phyloP scores from a whole-genome alignment of 352 stramenopile genomes.

The Phytophthora vignae region DNA sequence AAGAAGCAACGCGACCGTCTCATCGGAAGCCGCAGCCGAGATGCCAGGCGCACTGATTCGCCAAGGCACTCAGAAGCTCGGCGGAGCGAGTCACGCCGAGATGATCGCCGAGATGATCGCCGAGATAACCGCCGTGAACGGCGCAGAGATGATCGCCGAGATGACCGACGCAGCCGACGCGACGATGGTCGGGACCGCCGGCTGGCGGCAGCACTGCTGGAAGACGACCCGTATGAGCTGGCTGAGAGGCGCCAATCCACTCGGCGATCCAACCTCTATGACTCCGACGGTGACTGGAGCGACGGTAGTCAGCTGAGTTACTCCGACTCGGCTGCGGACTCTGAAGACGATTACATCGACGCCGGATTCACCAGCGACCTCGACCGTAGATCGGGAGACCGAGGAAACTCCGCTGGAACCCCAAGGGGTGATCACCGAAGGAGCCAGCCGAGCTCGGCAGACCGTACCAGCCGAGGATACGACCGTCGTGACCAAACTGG shows the following conservation, averaged over 20 bases:
- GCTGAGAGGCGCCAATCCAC: not conserved
- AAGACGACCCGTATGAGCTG: not conserved
- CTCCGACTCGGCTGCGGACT: no score
- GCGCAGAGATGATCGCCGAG: not conserved
- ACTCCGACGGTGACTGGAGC: no score
- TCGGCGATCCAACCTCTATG: not conserved
- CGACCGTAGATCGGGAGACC: no score
- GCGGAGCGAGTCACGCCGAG: not conserved
- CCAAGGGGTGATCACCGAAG: no score
- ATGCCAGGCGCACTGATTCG: not conserved
- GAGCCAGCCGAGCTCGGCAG: no score
- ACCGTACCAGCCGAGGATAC: no score
- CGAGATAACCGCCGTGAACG: conserved; percentile 6
- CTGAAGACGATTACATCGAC: no score
- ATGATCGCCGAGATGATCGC: not conserved
- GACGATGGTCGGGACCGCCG: not conserved
- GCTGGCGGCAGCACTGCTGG: not conserved
- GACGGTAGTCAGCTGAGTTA: no score
- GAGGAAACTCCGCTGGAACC: no score
- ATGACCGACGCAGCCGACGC: not conserved
- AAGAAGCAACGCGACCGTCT: not conserved
- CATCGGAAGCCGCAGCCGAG: not conserved
- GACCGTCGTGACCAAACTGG: no score
- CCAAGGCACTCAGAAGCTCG: not conserved
- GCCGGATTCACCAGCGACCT: no score